These are phyloP conservation scores for Pseudonectria buxi DNA, from an alignment of 2,329 filamentous ascomycete genomes.

Conservation along the genomic window DNA sequence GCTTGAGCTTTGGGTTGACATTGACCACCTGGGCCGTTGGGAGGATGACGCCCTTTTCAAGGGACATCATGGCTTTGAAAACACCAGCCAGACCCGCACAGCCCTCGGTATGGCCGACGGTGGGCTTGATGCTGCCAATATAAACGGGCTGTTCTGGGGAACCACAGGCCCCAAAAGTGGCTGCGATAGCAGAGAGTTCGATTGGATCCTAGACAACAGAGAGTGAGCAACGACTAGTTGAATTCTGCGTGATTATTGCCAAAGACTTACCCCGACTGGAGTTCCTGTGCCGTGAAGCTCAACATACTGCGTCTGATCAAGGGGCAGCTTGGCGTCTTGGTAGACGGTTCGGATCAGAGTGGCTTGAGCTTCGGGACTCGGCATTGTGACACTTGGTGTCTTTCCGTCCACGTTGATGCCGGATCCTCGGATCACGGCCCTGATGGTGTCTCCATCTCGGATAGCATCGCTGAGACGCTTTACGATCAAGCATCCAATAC, in stretches of 20 bases:
- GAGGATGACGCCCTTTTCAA: slow-evolving; percentile 37
- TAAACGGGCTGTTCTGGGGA: slow-evolving; percentile 21
- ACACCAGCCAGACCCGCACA: slow-evolving; percentile 39
- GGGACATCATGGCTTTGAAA: slow-evolving; percentile 40
- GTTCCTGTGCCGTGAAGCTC: slow-evolving; percentile 21
- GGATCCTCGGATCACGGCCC: slow-evolving; percentile 28
- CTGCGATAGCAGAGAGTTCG: slow-evolving; percentile 2
- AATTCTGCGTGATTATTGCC: too few relatives aligned
- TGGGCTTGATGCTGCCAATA: slow-evolving; percentile 38
- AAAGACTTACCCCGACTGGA: slow-evolving; percentile 8
- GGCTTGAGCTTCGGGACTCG: slow-evolving; percentile 26
- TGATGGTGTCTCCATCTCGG: slow-evolving; percentile 32
- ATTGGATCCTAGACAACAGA: too few relatives aligned
- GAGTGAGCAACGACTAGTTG: too few relatives aligned
- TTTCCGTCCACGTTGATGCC: slow-evolving; percentile 34
- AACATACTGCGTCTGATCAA: slow-evolving; percentile 11
- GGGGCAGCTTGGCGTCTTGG: slow-evolving; percentile 9
- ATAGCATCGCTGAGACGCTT: slow-evolving; percentile 38
- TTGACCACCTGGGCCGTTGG: slow-evolving; percentile 24
- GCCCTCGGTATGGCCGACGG: slow-evolving; percentile 41
- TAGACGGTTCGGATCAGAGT: slow-evolving; percentile 27
- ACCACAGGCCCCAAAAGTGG: neutral
- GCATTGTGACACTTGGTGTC: slow-evolving; percentile 32
- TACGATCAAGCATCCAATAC: slow-evolving; percentile 29
- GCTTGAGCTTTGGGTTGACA: slow-evolving; percentile 17